These are phyloP conservation scores for Fusarium tjaetaba DNA, from an alignment of 2,329 filamentous ascomycete genomes.

Conservation along the genomic window DNA sequence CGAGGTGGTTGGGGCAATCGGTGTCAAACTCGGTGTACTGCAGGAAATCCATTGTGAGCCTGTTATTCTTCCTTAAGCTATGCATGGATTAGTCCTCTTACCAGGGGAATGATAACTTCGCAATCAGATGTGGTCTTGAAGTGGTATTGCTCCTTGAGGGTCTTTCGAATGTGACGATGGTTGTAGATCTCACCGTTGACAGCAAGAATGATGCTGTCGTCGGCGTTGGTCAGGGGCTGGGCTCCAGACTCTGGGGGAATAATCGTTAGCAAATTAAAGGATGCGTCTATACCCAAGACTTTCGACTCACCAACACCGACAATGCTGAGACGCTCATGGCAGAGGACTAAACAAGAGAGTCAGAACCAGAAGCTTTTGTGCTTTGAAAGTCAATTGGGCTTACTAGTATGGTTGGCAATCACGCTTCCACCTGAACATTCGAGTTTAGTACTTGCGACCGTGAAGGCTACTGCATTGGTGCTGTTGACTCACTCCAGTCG, in stretches of 20 bases:
- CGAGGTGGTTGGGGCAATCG: constrained; percentile 91
- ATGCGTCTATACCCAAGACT: constrained; percentile 15
- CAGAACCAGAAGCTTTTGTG: constrained; percentile 27
- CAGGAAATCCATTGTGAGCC: constrained; percentile 20
- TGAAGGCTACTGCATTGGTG: background rate
- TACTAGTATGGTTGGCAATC: constrained; percentile 91
- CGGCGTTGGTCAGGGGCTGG: constrained; percentile 92
- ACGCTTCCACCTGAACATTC: constrained; percentile 79
- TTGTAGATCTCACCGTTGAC: constrained; percentile 99
- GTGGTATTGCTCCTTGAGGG: constrained; percentile 83
- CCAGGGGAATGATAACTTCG: constrained; percentile 97
- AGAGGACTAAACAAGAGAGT: constrained; percentile 73
- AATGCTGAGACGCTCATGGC: constrained; percentile 97
- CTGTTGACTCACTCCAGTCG: constrained; percentile 87
- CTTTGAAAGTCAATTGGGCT: constrained; percentile 47
- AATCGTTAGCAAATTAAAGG: constrained; percentile 24
- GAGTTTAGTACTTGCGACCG: constrained; percentile 45
- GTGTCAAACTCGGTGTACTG: constrained; percentile 93
- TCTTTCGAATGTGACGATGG: constrained; percentile 93
- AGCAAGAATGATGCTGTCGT: constrained; percentile 86
- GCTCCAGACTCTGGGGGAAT: constrained; percentile 81
- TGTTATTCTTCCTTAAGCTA: background rate
- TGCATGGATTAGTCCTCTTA: constrained; percentile 52
- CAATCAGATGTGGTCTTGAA: constrained; percentile 99
- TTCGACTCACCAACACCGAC: constrained; percentile 85